phyloP scores from a whole-genome alignment of 2,329 filamentous ascomycete species.

The Ophiostoma ulmi region DNA sequence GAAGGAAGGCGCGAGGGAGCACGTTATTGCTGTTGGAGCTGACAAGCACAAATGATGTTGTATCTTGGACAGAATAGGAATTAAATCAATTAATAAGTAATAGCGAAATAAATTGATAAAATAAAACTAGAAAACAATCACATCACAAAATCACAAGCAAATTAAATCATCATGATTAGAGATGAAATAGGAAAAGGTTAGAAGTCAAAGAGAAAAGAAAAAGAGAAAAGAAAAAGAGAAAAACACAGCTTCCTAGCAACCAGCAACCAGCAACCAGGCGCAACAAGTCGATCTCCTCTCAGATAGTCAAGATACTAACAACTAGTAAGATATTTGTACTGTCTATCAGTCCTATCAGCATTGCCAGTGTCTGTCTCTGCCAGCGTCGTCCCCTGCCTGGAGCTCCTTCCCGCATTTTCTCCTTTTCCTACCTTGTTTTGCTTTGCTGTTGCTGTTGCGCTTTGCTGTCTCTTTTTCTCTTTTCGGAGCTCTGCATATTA shows the following conservation, averaged over 20 bases:
- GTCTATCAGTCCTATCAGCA: constrained; percentile 11
- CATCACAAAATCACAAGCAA: constrained; percentile 3
- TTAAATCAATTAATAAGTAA: not conserved
- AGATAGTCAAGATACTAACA: no score
- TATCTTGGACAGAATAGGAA: not conserved
- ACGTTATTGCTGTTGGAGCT: constrained; percentile 4
- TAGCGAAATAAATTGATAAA: not conserved
- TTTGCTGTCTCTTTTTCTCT: constrained; percentile 8
- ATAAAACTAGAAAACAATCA: not conserved
- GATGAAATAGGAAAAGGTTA: not conserved
- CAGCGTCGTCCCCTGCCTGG: not conserved
- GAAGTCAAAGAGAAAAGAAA: not conserved
- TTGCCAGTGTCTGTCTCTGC: not conserved
- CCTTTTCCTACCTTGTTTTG: not conserved
- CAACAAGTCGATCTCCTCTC: not conserved
- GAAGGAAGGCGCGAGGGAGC: constrained; percentile 7
- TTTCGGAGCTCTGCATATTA: constrained; percentile 13
- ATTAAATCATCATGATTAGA: not conserved
- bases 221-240: not conserved
- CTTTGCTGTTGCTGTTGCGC: not conserved
- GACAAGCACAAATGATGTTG: not conserved
- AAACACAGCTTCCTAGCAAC: constrained; percentile 3
- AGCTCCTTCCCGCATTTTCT: constrained; percentile 2
- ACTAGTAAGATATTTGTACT: not conserved
- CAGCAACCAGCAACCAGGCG: not conserved